A percentile compares a stretch with the other conserved stretches of the same genome.
phyloP scores from a whole-genome alignment of 1,284 basidiomycete genomes.

The Sanguinoderma infundibulare region DNA sequence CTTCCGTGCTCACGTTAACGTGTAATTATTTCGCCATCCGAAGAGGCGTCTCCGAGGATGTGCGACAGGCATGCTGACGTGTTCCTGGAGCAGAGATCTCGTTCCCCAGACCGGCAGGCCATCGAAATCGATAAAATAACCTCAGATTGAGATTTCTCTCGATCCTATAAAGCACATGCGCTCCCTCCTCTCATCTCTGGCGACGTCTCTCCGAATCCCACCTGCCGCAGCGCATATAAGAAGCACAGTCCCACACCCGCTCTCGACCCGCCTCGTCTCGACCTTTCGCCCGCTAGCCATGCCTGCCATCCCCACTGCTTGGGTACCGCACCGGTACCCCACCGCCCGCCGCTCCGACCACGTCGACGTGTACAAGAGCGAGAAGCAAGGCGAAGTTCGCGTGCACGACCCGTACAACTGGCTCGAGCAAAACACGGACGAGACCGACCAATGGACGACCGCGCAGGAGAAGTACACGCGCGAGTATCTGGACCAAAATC shows the following conservation, averaged over 20 bases:
- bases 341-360: slow-evolving; percentile 64
- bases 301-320: slow-evolving; percentile 37
- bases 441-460: slow-evolving; percentile 68
- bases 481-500: slow-evolving; percentile 62
- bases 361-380: slow-evolving; percentile 72
- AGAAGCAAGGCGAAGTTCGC: slow-evolving; percentile 57
- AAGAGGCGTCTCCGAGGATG: background rate
- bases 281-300: slow-evolving; percentile 23
- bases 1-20: slow-evolving; percentile 13
- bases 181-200: slow-evolving; percentile 22
- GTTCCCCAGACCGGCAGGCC: slow-evolving; percentile 14
- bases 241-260: slow-evolving; percentile 12
- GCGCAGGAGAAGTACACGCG: slow-evolving; percentile 67
- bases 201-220: slow-evolving; percentile 28
- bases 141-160: background rate
- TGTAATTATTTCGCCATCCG: slow-evolving; percentile 12
- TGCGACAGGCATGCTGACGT: slow-evolving; percentile 21
- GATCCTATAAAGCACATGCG: slow-evolving; percentile 29
- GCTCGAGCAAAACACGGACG: slow-evolving; percentile 64
- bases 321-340: slow-evolving; percentile 61
- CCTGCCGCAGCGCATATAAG: slow-evolving; percentile 23
- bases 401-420: slow-evolving; percentile 78
- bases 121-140: slow-evolving; percentile 25
- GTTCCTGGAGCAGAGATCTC: slow-evolving; percentile 22
- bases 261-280: slow-evolving; percentile 20